Conservation (phyloP, 805 yeast genomes). For the Pichia cabralensis region DNA sequence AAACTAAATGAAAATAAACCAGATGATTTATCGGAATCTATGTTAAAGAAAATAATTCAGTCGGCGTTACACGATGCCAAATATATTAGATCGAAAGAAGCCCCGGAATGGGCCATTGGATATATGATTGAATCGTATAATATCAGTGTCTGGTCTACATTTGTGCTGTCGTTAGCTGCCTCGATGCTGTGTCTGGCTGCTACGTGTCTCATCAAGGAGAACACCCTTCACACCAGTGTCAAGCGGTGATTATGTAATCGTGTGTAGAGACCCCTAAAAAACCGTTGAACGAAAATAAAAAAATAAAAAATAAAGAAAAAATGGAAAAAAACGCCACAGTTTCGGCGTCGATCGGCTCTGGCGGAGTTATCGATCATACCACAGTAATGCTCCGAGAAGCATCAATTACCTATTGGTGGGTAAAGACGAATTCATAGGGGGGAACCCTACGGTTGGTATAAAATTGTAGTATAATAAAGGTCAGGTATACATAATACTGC, state of each 20-base stretch:
- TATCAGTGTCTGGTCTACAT: slow-evolving; percentile 42
- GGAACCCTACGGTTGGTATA: too few species aligned
- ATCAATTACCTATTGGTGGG: too few species aligned
- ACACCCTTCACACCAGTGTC: slow-evolving; percentile 44
- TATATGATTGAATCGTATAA: slow-evolving; percentile 44
- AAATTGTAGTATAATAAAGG: too few species aligned
- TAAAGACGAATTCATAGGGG: too few species aligned
- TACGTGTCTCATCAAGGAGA: slow-evolving; percentile 44
- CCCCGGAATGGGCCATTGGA: slow-evolving; percentile 42
- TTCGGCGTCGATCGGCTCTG: too few species aligned
- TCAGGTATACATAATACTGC: too few species aligned
- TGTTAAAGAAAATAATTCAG: slow-evolving; percentile 35
- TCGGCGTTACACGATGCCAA: slow-evolving; percentile 49
- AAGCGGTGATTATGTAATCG: slow-evolving; percentile 32
- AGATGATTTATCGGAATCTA: slow-evolving; percentile 26
- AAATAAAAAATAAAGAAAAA: too few species aligned
- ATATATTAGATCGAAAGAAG: slow-evolving; percentile 33
- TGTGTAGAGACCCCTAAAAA: too few species aligned
- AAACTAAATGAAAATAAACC: slow-evolving; percentile 27
- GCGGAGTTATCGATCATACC: too few species aligned
- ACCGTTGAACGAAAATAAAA: too few species aligned
- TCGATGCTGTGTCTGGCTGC: slow-evolving; percentile 32
- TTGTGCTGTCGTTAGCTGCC: slow-evolving; percentile 32
- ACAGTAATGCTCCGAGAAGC: too few species aligned
- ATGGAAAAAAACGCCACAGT: too few species aligned